phyloP scores from a whole-genome alignment of 2,329 filamentous ascomycete species.

The Penicillium expansum region DNA sequence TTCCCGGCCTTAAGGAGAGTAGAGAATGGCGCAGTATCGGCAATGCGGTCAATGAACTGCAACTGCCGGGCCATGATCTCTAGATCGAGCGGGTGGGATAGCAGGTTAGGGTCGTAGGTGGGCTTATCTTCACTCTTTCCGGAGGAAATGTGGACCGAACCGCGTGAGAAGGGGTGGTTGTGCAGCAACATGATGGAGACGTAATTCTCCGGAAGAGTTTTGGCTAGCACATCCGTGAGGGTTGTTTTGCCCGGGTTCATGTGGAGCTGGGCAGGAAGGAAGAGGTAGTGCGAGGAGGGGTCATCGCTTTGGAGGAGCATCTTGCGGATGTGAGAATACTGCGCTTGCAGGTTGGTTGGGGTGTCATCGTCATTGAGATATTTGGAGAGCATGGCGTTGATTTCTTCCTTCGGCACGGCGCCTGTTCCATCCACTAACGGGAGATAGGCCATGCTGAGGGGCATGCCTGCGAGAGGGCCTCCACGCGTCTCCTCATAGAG shows the following conservation, averaged over 20 bases:
- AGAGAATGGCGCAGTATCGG: constrained; percentile 19
- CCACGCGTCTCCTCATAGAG: constrained; percentile 21
- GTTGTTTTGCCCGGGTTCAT: constrained; percentile 16
- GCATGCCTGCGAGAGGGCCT: constrained; percentile 27
- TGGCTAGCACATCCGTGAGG: constrained; percentile 13
- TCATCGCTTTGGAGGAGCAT: constrained; percentile 11
- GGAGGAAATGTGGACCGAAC: constrained; percentile 32
- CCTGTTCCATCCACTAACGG: constrained; percentile 25
- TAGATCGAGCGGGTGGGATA: constrained; percentile 44
- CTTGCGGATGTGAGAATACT: constrained; percentile 15
- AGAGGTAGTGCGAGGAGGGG: constrained; percentile 16
- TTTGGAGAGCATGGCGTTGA: constrained; percentile 7
- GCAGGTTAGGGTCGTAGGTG: constrained; percentile 46
- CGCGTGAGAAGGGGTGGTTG: constrained; percentile 36
- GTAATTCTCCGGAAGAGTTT: constrained; percentile 19
- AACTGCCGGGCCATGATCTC: constrained; percentile 40
- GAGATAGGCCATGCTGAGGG: constrained; percentile 26
- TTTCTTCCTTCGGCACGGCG: constrained; percentile 4
- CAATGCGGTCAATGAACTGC: constrained; percentile 25
- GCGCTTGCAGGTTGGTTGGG: constrained; percentile 6
- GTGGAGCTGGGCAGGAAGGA: constrained; percentile 14
- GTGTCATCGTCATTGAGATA: constrained; percentile 1
- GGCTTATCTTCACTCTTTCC: constrained; percentile 35
- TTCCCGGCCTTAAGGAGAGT: constrained; percentile 16
- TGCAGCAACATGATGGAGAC: constrained; percentile 20